phyloP scores from a whole-genome alignment of 257 asterid species.

The Ehretia macrophylla region DNA sequence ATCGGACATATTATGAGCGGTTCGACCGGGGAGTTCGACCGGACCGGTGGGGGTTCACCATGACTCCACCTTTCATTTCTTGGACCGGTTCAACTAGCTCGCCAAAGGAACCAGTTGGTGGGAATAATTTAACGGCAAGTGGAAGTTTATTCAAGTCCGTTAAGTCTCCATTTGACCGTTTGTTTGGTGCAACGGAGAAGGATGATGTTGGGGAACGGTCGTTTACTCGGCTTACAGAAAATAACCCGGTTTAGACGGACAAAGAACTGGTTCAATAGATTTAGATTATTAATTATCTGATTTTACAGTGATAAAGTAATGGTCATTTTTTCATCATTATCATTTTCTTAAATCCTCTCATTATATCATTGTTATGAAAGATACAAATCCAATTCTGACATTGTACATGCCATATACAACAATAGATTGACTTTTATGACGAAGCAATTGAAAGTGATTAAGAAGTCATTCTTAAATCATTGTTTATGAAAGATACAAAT shows the following conservation, averaged over 20 bases:
- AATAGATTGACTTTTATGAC: too few species aligned
- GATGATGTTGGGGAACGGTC: slow-evolving; percentile 24
- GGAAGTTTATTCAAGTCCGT: slow-evolving; percentile 17
- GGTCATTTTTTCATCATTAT: too few species aligned
- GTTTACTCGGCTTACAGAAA: slow-evolving; percentile 10
- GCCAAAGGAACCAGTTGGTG: slow-evolving; percentile 9
- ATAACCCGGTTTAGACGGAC: slow-evolving; percentile 4
- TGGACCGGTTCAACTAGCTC: slow-evolving; percentile 21
- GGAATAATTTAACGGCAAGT: slow-evolving; percentile 10
- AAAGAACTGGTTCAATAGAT: too few species aligned
- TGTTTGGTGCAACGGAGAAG: slow-evolving; percentile 17
- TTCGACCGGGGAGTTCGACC: slow-evolving; percentile 15
- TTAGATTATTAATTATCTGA: too few species aligned
- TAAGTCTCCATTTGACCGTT: slow-evolving; percentile 24
- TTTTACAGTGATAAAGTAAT: too few species aligned
- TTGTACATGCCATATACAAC: too few species aligned
- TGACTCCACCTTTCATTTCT: slow-evolving; percentile 18
- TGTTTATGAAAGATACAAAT: too few species aligned
- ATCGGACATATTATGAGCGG: slow-evolving; percentile 13
- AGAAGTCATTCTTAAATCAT: too few species aligned
- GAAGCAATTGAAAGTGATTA: too few species aligned
- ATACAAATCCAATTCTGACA: too few species aligned
- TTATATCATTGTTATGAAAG: too few species aligned
- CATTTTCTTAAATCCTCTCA: too few species aligned
- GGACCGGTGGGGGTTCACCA: slow-evolving; percentile 17